Evolutionary conservation across 148 eudicot species (phyloP).

Genomic region (Vaccinium macrocarpon): DNA sequence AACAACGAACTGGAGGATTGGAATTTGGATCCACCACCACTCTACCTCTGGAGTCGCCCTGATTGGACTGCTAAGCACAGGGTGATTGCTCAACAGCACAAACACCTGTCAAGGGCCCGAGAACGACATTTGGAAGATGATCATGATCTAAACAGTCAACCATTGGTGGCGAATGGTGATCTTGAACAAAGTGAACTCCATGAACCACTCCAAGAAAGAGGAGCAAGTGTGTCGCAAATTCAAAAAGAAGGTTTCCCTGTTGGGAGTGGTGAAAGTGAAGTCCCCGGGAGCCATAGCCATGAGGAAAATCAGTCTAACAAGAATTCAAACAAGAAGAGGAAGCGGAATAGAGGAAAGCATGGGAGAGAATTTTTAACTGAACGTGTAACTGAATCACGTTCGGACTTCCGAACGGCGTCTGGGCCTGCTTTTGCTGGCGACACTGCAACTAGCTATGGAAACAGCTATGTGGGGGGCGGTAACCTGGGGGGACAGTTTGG

Average conservation of each 20-base stretch:
- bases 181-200: constrained; percentile 19
- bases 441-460: constrained; percentile 13
- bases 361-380: not conserved
- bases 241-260: constrained; percentile 19
- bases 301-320: constrained; percentile 10
- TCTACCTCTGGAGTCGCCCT: constrained; percentile 84
- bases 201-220: constrained; percentile 21
- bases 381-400: constrained; percentile 5
- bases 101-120: constrained; percentile 38
- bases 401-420: constrained; percentile 21
- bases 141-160: constrained; percentile 1
- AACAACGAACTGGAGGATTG: constrained; percentile 83
- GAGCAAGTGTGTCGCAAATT: constrained; percentile 17
- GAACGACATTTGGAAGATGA: constrained; percentile 21
- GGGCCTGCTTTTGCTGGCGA: not conserved
- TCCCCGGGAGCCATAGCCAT: not conserved
- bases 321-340: constrained; percentile 32
- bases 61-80: constrained; percentile 69
- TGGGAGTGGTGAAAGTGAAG: constrained; percentile 22
- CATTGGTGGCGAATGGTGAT: constrained; percentile 13
- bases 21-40: constrained; percentile 62
- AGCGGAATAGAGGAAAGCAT: constrained; percentile 20
- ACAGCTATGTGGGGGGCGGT: constrained; percentile 10
- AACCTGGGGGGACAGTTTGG: constrained; percentile 7
- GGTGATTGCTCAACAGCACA: constrained; percentile 56